Evolutionary conservation across 2,329 filamentous ascomycete genomes (phyloP).

Genomic region (Scedosporium apiospermum): DNA sequence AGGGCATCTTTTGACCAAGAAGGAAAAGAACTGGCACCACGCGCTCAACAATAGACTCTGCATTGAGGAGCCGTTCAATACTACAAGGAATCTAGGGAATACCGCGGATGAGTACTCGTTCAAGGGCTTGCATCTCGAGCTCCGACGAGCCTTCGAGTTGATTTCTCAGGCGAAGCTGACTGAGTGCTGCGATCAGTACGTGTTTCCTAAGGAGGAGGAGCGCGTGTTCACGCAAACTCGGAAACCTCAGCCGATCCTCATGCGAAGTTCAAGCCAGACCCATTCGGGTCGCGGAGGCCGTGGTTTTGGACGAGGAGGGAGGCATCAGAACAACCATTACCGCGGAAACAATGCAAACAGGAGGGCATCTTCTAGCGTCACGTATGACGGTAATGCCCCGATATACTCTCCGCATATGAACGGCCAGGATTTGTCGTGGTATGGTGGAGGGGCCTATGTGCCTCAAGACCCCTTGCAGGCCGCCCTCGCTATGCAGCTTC

Average conservation of each 20-base stretch:
- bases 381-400: constrained; percentile 30
- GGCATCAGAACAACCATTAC: constrained; percentile 30
- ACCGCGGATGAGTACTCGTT: constrained; percentile 95
- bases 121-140: constrained; percentile 78
- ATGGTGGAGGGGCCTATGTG: not conserved
- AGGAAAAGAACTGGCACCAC: constrained; percentile 81
- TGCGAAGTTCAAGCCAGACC: constrained; percentile 53
- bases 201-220: constrained; percentile 77
- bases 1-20: constrained; percentile 68
- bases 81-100: constrained; percentile 80
- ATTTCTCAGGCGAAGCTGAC: constrained; percentile 70
- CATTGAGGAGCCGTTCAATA: constrained; percentile 96
- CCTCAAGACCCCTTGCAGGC: not conserved
- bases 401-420: constrained; percentile 3
- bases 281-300: constrained; percentile 32
- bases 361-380: constrained; percentile 42
- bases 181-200: constrained; percentile 79
- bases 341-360: constrained; percentile 36
- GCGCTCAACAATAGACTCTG: constrained; percentile 75
- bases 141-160: constrained; percentile 78
- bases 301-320: constrained; percentile 30
- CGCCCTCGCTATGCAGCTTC: constrained; percentile 18
- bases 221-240: constrained; percentile 41
- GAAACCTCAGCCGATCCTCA: constrained; percentile 40
- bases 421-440: constrained; percentile 5